Evolutionary conservation across 1,139 yeast species (phyloP), one percentile per base, ranked within the genome.

Genomic region (Blastobotrys malaysiensis): DNA sequence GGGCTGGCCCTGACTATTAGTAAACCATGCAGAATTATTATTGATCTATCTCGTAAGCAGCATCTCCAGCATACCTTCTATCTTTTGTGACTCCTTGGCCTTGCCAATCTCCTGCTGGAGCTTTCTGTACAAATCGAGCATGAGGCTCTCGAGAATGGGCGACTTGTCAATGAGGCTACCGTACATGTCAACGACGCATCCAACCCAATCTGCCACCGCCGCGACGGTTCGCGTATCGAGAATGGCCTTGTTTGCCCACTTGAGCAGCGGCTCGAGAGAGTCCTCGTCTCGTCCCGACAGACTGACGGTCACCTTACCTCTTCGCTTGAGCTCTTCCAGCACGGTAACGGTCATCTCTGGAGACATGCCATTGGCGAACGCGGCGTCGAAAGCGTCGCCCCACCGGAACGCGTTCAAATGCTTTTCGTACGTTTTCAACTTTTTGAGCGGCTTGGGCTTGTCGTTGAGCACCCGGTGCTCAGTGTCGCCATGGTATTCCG

Each of bases 1-100:
- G n/a, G n/a, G n/a, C n/a, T n/a, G n/a, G n/a, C n/a, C n/a, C n/a
- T n/a, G n/a, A n/a, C n/a, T n/a, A n/a, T n/a, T n/a, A n/a, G n/a
- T n/a, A n/a, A n/a, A n/a, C n/a, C 18, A 39, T 39, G 9, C 19
- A 39, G 7, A 7, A 7, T 22, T 22, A 22, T 22, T 22, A 3
- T 9, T 16, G 3, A 11, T 43, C 21, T 48, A 48, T 24, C 53
- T 18, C 7, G 50, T 43, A 49, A 78, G 82, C 63, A 91, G 77
- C 61, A 93, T 72, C 70, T 89, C 95, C 64, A 93, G 77, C 98
- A 93, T 93, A 91, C 99, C 99, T 64, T 87, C 89, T 51, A 93
- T 83, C 67, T 83, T 86, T 69, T 85, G 86, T 7, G 98, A 96
- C 68, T 91, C 96, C 66, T 83, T 82, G 49, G 97, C 88, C 65